Conservation (phyloP, 2,329 filamentous ascomycete species). For the Neospermospora avenae region DNA sequence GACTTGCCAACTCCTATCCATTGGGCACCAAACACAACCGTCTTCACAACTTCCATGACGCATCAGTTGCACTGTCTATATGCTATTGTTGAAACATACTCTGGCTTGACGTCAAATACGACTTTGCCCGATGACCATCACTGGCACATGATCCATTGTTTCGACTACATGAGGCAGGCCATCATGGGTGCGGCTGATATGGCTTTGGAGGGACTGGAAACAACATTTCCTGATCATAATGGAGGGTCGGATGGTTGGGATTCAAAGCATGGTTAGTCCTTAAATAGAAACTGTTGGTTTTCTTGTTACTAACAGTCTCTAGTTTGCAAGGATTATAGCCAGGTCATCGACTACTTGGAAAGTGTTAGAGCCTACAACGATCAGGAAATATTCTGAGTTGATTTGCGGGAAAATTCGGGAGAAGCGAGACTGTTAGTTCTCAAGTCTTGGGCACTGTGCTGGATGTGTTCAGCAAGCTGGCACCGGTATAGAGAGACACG, state of each 20-base stretch:
- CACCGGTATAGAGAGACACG: no score
- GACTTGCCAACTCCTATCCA: conserved; percentile 38
- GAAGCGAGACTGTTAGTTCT: neutral
- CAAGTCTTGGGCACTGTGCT: no score
- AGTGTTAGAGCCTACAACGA: conserved; percentile 45
- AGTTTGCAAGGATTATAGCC: conserved; percentile 44
- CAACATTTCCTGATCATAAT: conserved; percentile 46
- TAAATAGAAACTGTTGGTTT: neutral
- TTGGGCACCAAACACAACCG: conserved; percentile 23
- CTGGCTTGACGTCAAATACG: conserved; percentile 13
- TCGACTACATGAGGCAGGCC: conserved; percentile 23
- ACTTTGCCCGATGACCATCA: conserved; percentile 18
- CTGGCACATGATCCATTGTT: conserved; percentile 23
- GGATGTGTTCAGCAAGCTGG: no score
- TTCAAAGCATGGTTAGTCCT: conserved; percentile 41
- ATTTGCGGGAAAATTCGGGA: neutral
- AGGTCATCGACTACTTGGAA: conserved; percentile 43
- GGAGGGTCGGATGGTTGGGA: conserved; percentile 47
- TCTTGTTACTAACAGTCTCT: neutral
- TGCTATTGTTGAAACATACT: conserved; percentile 18
- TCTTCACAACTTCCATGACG: conserved; percentile 24
- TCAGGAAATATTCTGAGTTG: conserved; percentile 41
- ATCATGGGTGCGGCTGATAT: conserved; percentile 24
- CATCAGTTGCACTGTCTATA: conserved; percentile 22
- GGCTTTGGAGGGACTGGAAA: conserved; percentile 38